Percentiles rank a stretch among this genome's conserved stretches.
These are phyloP conservation scores for Erucastrum elatum DNA, from an alignment of 345 rosid species.

Conservation along the genomic window DNA sequence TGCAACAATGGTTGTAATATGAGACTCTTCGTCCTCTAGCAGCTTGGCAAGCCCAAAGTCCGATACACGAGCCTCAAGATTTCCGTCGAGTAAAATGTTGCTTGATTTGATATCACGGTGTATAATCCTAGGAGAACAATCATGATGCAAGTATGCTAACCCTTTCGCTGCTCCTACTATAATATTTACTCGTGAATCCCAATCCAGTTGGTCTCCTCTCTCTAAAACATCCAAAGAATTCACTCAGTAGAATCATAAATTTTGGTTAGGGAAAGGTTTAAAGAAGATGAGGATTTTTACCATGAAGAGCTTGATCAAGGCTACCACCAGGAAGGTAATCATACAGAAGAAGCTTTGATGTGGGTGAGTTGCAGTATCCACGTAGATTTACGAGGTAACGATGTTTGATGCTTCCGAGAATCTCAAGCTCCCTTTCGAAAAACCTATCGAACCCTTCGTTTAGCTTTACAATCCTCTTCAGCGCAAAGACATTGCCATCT, in stretches of 20 bases:
- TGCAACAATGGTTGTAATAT: conserved; percentile 97
- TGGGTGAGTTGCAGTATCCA: conserved; percentile 95
- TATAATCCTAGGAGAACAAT: conserved; percentile 99
- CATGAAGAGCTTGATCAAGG: conserved; percentile 91
- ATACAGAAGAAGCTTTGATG: conserved; percentile 82
- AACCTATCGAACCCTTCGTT: conserved; percentile 94
- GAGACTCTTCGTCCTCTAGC: conserved; percentile 94
- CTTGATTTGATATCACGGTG: conserved; percentile 99
- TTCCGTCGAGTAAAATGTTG: conserved; percentile 95
- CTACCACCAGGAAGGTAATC: conserved; percentile 95
- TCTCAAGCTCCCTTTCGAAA: conserved; percentile 96
- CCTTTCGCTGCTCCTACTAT: conserved; percentile 98
- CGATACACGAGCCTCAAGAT: conserved; percentile 94
- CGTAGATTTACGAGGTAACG: conserved; percentile 92
- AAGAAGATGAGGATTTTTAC: conserved; percentile 41
- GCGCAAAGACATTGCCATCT: conserved; percentile 89
- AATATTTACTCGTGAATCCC: conserved; percentile 92
- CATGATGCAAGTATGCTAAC: conserved; percentile 93
- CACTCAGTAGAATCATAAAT: not conserved
- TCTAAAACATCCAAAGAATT: conserved; percentile 52
- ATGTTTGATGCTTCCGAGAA: conserved; percentile 97
- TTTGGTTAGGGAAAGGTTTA: not conserved
- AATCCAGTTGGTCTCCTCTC: conserved; percentile 82
- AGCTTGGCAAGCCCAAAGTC: conserved; percentile 98
- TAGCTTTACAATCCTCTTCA: conserved; percentile 81